Conservation (phyloP, 768 basidiomycete genomes). For the Rhizopogon vinicolor region DNA sequence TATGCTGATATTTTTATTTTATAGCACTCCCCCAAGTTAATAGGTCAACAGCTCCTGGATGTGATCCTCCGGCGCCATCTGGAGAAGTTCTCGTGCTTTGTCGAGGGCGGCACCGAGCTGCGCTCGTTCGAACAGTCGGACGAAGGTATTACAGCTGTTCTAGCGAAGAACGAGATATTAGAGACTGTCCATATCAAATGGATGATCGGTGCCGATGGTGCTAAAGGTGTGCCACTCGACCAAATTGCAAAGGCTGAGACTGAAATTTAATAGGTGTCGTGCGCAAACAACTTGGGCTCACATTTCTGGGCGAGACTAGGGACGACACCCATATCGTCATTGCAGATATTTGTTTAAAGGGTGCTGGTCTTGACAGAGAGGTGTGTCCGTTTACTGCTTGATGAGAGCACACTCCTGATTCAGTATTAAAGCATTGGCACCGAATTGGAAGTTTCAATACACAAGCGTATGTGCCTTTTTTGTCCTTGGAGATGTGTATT, state of each 20-base stretch:
- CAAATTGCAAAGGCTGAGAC: background rate
- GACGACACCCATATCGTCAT: slow-evolving; percentile 21
- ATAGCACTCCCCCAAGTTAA: no score
- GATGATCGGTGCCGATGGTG: slow-evolving; percentile 11
- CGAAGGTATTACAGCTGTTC: no score
- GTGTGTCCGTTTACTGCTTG: slow-evolving; percentile 15
- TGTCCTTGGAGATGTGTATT: background rate
- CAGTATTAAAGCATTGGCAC: slow-evolving; percentile 9
- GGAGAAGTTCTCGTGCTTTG: no score
- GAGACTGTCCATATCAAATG: background rate
- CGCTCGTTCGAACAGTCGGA: no score
- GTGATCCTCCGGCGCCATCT: no score
- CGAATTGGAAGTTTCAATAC: slow-evolving; percentile 35
- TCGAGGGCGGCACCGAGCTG: no score
- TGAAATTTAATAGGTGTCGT: background rate
- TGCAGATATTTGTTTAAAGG: slow-evolving; percentile 32
- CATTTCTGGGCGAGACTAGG: slow-evolving; percentile 25
- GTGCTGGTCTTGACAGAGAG: slow-evolving; percentile 33
- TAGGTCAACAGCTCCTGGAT: no score
- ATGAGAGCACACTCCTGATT: background rate
- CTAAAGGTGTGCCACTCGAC: slow-evolving; percentile 5
- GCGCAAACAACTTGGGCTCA: slow-evolving; percentile 6
- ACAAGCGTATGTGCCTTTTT: background rate
- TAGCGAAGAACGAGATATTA: no score
- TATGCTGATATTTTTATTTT: background rate